Evolutionary conservation across 305 asterid genomes (phyloP).

Genomic region (Fraxinus greggii): DNA sequence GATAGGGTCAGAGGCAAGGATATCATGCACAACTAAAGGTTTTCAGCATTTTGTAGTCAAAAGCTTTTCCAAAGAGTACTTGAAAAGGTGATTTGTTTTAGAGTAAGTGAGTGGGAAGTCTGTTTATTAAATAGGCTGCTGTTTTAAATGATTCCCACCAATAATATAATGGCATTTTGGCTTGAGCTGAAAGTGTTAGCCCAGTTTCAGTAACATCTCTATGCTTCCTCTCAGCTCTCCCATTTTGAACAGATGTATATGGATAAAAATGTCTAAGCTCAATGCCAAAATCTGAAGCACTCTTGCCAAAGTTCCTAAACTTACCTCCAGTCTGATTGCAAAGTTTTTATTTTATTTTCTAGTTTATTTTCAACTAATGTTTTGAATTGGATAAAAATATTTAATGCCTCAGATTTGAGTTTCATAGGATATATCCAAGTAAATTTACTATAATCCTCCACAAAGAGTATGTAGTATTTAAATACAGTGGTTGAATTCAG

Average conservation of each 20-base stretch:
- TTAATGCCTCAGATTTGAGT: background rate
- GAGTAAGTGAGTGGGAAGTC: background rate
- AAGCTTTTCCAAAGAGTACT: too few relatives aligned
- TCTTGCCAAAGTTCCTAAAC: background rate
- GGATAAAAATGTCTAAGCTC: background rate
- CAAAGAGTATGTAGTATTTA: background rate
- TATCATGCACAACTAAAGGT: background rate
- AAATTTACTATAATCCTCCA: background rate
- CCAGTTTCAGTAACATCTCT: background rate
- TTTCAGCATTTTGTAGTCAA: too few relatives aligned
- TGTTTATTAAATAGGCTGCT: background rate
- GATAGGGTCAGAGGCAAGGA: background rate
- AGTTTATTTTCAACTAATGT: background rate
- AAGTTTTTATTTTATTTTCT: background rate
- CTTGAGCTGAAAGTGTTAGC: background rate
- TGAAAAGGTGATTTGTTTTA: background rate
- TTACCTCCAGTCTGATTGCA: background rate
- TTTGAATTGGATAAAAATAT: background rate
- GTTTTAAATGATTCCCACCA: background rate
- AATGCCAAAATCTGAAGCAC: background rate
- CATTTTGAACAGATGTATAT: background rate
- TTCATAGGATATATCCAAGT: background rate
- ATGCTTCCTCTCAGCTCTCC: background rate
- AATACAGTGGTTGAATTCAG: too few relatives aligned
- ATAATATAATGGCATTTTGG: background rate